Evolutionary conservation across 495 filamentous ascomycete genomes (phyloP).

Genomic region (Tuber microsphaerosporum): DNA sequence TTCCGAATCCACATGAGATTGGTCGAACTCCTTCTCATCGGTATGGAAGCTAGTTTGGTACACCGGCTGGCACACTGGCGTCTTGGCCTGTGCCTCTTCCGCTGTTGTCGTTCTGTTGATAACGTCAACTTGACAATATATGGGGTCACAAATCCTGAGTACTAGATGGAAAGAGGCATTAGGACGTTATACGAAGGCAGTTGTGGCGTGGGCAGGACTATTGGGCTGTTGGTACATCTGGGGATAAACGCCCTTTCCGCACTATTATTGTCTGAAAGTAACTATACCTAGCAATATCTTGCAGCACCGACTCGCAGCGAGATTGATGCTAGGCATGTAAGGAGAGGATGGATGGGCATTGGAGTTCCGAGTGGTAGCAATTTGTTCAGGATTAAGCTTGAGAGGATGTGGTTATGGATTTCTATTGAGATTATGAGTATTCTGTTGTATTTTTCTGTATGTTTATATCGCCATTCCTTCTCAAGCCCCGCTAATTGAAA

Average conservation of each 20-base stretch:
- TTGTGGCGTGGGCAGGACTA: constrained; percentile 1
- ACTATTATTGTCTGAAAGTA: constrained; percentile 6
- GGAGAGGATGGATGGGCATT: too few species aligned
- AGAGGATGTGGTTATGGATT: constrained; percentile 7
- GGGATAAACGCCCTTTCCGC: constrained; percentile 8
- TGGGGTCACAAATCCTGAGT: too few species aligned
- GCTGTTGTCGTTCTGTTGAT: too few species aligned
- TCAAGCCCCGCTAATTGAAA: not conserved
- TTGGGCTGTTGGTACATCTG: constrained; percentile 9
- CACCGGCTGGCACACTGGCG: too few species aligned
- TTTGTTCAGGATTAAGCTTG: not conserved
- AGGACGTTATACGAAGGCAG: not conserved
- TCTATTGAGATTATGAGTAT: constrained; percentile 5
- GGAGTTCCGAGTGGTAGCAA: not conserved
- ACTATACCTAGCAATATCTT: constrained; percentile 8
- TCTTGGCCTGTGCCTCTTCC: too few species aligned
- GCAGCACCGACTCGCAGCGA: too few species aligned
- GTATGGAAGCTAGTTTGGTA: too few species aligned
- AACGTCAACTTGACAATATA: too few species aligned
- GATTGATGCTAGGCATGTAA: too few species aligned
- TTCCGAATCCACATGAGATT: too few species aligned
- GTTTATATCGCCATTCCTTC: not conserved
- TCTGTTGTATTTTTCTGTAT: constrained; percentile 10
- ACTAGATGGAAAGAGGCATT: not conserved
- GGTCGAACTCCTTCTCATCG: too few species aligned